Conservation (phyloP, 176 grass and related monocot species). For the Musa schizocarpa region DNA sequence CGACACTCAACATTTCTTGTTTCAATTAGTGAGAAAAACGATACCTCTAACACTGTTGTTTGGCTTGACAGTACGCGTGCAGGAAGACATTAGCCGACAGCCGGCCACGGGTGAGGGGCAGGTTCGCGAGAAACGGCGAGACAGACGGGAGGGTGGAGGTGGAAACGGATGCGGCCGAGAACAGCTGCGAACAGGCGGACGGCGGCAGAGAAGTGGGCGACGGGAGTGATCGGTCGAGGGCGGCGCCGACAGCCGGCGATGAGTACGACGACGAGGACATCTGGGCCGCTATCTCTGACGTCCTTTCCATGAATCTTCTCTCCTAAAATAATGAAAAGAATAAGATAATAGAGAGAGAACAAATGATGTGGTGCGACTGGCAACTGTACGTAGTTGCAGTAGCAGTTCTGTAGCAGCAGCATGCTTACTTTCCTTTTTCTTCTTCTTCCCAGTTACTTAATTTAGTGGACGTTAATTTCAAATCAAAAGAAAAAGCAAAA, state of each 20-base stretch:
- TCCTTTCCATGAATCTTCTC: not conserved
- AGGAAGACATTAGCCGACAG: constrained; percentile 92
- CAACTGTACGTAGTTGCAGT: too few relatives aligned
- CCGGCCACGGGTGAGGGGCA: constrained; percentile 72
- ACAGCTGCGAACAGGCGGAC: constrained; percentile 14
- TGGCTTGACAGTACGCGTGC: constrained; percentile 60
- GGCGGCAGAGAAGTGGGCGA: not conserved
- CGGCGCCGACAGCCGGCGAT: not conserved
- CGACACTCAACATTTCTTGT: not conserved
- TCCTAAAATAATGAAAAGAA: not conserved
- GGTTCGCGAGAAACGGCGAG: constrained; percentile 84
- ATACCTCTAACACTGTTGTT: not conserved
- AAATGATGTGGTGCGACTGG: too few relatives aligned
- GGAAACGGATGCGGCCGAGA: constrained; percentile 44
- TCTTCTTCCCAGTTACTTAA: too few relatives aligned
- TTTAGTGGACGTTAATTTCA: too few relatives aligned
- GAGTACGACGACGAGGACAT: constrained; percentile 1
- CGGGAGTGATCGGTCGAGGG: not conserved
- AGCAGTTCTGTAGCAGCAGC: too few relatives aligned
- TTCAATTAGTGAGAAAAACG: not conserved
- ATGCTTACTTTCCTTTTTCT: too few relatives aligned
- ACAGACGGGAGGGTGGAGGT: constrained; percentile 35
- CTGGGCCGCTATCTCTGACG: not conserved
- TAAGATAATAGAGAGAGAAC: not conserved
- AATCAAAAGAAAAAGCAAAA: too few relatives aligned